phyloP scores from a whole-genome alignment of 139 green algal species.

The Pseudopediastrum boryanum region DNA sequence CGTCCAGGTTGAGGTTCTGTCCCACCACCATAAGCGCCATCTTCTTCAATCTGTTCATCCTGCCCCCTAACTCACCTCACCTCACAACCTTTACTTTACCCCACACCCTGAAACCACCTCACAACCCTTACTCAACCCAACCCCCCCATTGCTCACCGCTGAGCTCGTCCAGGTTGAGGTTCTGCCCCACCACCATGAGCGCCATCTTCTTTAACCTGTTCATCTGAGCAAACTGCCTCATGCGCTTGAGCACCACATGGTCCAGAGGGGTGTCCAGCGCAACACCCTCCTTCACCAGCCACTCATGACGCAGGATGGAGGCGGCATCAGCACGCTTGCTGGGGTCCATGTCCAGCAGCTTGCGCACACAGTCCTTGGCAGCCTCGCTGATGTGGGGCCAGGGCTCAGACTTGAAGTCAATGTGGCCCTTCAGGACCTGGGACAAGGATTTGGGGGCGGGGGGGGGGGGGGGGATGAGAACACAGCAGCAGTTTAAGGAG shows the following conservation, averaged over 20 bases:
- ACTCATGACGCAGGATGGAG: constrained; percentile 64
- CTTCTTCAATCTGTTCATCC: constrained; percentile 87
- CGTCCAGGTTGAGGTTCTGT: constrained; percentile 62
- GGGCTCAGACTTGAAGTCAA: constrained; percentile 85
- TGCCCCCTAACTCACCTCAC: no score
- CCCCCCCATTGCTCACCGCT: constrained; percentile 34
- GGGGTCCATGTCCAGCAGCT: constrained; percentile 75
- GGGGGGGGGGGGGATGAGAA: neutral
- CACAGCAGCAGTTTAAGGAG: no score
- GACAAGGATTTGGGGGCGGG: neutral
- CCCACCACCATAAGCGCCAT: constrained; percentile 80
- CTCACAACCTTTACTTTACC: no score
- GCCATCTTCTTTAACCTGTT: constrained; percentile 85
- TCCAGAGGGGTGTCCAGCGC: constrained; percentile 60
- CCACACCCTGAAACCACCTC: no score
- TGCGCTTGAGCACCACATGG: constrained; percentile 67
- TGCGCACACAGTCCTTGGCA: constrained; percentile 81
- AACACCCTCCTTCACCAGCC: constrained; percentile 63
- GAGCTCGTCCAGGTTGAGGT: constrained; percentile 68
- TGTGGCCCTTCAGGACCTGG: constrained; percentile 66
- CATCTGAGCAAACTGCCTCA: constrained; percentile 81
- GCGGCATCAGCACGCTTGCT: constrained; percentile 29
- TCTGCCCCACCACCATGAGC: constrained; percentile 77
- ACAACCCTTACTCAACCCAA: no score
- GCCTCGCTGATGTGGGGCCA: constrained; percentile 77